A percentile compares a stretch with the other conserved stretches of the same genome.
Evolutionary conservation across 139 green algal genomes (phyloP).

Genomic region (Chloropicon primus): DNA sequence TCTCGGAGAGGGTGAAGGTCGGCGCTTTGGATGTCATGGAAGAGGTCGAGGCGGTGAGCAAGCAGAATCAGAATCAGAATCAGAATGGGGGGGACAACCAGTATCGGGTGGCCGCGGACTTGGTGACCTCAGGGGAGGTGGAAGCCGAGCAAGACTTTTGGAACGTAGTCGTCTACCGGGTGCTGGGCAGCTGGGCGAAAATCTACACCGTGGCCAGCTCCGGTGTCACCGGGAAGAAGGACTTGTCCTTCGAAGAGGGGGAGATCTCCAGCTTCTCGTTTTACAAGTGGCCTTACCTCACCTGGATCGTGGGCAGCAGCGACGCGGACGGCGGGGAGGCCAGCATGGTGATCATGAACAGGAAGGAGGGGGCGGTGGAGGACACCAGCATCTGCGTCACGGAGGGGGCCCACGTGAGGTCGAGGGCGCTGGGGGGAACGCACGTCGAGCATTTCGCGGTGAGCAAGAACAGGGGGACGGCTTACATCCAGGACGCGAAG

Average conservation of each 20-base stretch:
- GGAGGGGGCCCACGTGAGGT: not conserved
- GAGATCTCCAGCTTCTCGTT: not conserved
- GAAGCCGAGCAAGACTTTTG: not conserved
- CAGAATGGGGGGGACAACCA: not conserved
- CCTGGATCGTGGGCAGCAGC: not conserved
- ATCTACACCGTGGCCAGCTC: not conserved
- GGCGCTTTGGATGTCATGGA: not conserved
- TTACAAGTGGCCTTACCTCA: not conserved
- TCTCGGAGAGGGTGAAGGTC: not conserved
- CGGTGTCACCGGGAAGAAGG: not conserved
- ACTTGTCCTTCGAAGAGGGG: not conserved
- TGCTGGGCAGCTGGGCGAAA: not conserved
- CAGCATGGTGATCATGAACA: not conserved
- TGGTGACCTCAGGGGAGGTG: not conserved
- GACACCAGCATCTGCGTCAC: not conserved
- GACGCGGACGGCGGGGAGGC: not conserved
- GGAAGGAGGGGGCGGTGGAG: not conserved
- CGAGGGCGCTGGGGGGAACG: not conserved
- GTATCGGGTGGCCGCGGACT: not conserved
- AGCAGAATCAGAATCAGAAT: no score
- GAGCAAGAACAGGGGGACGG: not conserved
- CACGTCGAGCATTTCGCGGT: not conserved
- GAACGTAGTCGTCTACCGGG: not conserved
- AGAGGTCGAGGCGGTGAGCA: no score
- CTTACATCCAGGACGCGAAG: not conserved